Percentiles rank a stretch among this genome's conserved stretches.
Evolutionary conservation across 164 flowering plant genomes (phyloP).

Genomic region (Dillenia suffruticosa): DNA sequence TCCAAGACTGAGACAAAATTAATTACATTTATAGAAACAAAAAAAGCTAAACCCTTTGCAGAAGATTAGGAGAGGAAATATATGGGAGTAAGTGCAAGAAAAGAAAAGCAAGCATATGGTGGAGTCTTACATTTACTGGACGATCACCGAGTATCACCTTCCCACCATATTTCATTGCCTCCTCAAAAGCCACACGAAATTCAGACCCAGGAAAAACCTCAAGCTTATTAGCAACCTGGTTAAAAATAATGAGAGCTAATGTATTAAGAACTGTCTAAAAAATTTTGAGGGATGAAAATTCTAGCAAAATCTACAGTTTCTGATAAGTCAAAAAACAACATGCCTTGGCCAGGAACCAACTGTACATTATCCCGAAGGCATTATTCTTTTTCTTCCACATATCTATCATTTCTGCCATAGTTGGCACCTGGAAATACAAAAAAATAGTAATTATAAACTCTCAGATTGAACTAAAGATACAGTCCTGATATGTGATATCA

Average conservation of each 20-base stretch:
- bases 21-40: neutral
- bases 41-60: neutral
- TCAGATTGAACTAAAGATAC: too few relatives aligned
- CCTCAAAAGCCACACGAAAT: constrained; percentile 94
- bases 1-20: neutral
- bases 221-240: constrained; percentile 73
- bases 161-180: constrained; percentile 82
- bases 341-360: constrained; percentile 98
- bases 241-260: constrained; percentile 2
- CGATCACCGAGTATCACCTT: constrained; percentile 97
- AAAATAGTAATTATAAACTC: neutral
- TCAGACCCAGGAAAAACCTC: constrained; percentile 95
- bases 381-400: constrained; percentile 75
- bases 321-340: constrained; percentile 7
- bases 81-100: too few relatives aligned
- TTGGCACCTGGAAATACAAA: constrained; percentile 59
- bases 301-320: neutral
- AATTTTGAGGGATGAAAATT: neutral
- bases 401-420: constrained; percentile 77
- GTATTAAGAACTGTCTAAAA: neutral
- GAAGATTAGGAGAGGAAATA: too few relatives aligned
- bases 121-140: constrained; percentile 63
- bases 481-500: too few relatives aligned
- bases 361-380: constrained; percentile 69
- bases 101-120: too few relatives aligned